Base-by-base conservation (phyloP, 202 grass and related monocot genomes). In the Schoenoplectus tabernaemontani region DNA sequence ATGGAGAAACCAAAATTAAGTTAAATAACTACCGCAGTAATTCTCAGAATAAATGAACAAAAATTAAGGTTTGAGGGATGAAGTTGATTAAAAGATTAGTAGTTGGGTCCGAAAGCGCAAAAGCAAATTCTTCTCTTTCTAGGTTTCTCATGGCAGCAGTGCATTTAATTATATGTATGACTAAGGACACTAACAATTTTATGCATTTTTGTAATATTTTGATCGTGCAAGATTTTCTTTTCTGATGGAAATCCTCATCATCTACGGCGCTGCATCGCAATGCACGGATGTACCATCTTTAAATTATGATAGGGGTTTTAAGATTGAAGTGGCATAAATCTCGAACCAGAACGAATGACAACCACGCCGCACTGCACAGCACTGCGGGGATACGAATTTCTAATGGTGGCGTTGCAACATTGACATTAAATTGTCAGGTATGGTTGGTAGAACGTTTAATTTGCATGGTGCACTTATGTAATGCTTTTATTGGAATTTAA, bases 161-260 rank as follows among this genome's bases (percentile, higher is more conserved):
- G 42, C 23, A 54, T 20, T 68, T 34, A 54, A 75, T 75, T 33
- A n/a, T 1, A 2, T 54, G 47, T 75, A 15, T 34, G 70, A 28
- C 23, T 38, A 58, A 50, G 26, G 47, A 75, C 46, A 53, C 70
- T 47, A 54, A 75, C 28, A 54, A 34, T 19, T 75, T 75, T 54
- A 47, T 54, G 70, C 46, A 75, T 75, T 75, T 53, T 75, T 51
- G 47, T 75, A 75, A 7, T 54, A 26, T 75, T 75, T 75, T 48
- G 28, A 54, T 47, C 44, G 26, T 75, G 46, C 47, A 53, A 54
- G 70, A 75, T 53, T 75, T 47, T 47, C 47, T n/a, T 75, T 51
- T 53, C 15, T 36, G 54, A 54, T 54, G 70, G 16, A n/a, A 16
- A n/a, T n/a, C n/a, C n/a, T n/a, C n/a, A n/a, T n/a, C n/a, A n/a